Evolutionary conservation across 2,329 filamentous ascomycete species (phyloP), one percentile per base, ranked within the genome.

Genomic region (Epichloe uncinata): DNA sequence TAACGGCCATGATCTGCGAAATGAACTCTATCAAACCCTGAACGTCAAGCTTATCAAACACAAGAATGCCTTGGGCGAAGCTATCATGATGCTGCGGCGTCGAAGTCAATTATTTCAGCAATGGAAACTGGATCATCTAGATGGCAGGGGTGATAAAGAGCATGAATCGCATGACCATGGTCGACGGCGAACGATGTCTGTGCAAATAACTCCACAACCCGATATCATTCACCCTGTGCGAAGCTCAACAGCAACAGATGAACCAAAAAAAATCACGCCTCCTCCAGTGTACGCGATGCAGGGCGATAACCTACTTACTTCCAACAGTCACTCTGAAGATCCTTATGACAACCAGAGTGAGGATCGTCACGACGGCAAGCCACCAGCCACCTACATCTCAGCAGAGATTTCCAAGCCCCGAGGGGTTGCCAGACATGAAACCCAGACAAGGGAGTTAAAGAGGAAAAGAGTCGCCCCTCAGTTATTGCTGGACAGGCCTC

Each of bases 1-100:
- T 66, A 51, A 38, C 46, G 36, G 41, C 8, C 49, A 51, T 40
- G 51, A 53, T 42, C 35, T 53, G 37, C 69, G 1, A 65, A 81
- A 13, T 64, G 72, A 80, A 35, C 62, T 81, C 13, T 71, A 70
- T 55, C 53, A 63, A 3, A 75, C 77, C 6, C 69, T 87, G 16
- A 74, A 72, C 1, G 68, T 90, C 49, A 73, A 64, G 38, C 71
- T 74, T 4, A 64, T 81, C 18, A 77, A 76, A 2, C 78, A 84
- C 53, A 76, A 79, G 51, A 69, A 70, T 42, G 74, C 73, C 1
- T 63, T 93, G 2, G 67, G 72, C 13, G 69, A 73, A 52, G 79
- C 78, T 9, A 77, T 90, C 50, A 57, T 69, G 2, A 67, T 73
- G 34, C 71, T 90, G 5, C 75, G 73, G 40, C 58, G 60, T 33